phyloP scores from a whole-genome alignment of 2,329 filamentous ascomycete genomes.

The Albifimbria verrucaria region DNA sequence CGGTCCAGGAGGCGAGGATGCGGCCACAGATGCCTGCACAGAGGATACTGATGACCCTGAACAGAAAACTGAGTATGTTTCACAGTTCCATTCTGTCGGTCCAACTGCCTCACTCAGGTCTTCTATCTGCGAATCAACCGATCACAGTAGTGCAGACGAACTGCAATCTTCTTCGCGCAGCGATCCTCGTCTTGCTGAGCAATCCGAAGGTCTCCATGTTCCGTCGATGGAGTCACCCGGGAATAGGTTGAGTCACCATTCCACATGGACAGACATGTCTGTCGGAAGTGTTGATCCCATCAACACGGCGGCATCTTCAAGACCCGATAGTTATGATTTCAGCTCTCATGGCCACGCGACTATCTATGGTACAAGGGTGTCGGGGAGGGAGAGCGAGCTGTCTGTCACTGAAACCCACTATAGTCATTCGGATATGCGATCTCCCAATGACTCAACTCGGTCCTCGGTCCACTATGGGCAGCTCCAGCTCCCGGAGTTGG shows the following conservation, averaged over 20 bases:
- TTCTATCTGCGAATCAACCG: constrained; percentile 39
- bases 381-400: constrained; percentile 18
- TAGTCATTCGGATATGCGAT: constrained; percentile 16
- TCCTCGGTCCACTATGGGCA: constrained; percentile 8
- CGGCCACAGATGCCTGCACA: constrained; percentile 31
- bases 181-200: constrained; percentile 28
- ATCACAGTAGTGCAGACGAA: constrained; percentile 25
- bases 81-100: constrained; percentile 24
- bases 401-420: constrained; percentile 17
- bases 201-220: constrained; percentile 43
- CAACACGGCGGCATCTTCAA: constrained; percentile 24
- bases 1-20: constrained; percentile 26
- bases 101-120: constrained; percentile 29
- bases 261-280: constrained; percentile 60
- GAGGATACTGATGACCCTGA: constrained; percentile 31
- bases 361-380: constrained; percentile 27
- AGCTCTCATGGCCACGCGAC: constrained; percentile 28
- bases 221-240: constrained; percentile 39
- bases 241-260: constrained; percentile 52
- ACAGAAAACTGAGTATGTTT: constrained; percentile 21
- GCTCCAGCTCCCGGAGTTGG: constrained; percentile 46
- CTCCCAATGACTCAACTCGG: constrained; percentile 21
- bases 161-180: constrained; percentile 17
- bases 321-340: constrained; percentile 20
- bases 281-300: constrained; percentile 48